phyloP scores from a whole-genome alignment of 2,329 filamentous ascomycete genomes.

The Penicillium brasilianum region DNA sequence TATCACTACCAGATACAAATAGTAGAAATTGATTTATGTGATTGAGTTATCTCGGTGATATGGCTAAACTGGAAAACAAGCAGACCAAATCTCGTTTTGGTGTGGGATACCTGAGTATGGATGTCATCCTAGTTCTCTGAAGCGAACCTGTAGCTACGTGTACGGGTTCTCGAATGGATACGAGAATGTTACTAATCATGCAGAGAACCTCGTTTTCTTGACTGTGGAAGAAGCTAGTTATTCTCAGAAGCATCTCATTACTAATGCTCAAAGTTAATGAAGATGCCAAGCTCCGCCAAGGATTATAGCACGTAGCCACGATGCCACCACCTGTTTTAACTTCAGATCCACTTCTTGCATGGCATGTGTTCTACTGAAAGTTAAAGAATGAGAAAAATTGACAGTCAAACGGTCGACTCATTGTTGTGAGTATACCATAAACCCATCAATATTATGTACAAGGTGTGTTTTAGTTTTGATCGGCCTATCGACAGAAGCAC shows the following conservation, averaged over 20 bases:
- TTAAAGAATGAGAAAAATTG: neutral
- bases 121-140: neutral
- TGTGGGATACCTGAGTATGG: too few relatives aligned
- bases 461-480: neutral
- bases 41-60: neutral
- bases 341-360: neutral
- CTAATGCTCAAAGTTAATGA: neutral
- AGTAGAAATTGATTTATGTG: neutral
- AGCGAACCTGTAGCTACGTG: too few relatives aligned
- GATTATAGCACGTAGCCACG: slow-evolving; percentile 1
- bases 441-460: slow-evolving; percentile 14
- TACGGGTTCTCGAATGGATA: neutral
- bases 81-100: too few relatives aligned
- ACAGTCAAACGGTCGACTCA: neutral
- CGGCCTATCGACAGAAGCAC: slow-evolving; percentile 5
- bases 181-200: neutral
- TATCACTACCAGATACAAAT: neutral
- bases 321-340: neutral
- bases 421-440: neutral
- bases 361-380: neutral
- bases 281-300: slow-evolving; percentile 1
- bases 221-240: neutral
- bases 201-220: neutral
- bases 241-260: neutral
- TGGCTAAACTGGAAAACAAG: too few relatives aligned